Conservation (phyloP, 371 early-diverging fungal genomes). For the Mucor sp. region DNA sequence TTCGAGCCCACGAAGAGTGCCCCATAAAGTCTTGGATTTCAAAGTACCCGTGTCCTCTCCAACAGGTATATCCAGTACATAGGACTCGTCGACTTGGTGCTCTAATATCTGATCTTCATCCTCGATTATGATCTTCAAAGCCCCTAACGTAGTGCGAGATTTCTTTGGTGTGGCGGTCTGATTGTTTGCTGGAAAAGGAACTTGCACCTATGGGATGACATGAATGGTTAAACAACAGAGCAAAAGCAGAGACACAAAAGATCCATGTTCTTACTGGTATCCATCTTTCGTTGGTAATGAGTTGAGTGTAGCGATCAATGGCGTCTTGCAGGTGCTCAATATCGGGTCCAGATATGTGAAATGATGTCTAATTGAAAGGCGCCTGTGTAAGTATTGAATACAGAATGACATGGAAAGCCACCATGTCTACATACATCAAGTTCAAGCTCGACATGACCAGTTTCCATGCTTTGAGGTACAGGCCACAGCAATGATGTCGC, state of each 20-base stretch:
- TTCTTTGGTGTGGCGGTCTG: background rate
- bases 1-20: constrained; percentile 76
- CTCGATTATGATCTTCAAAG: constrained; percentile 36
- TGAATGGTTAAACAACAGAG: background rate
- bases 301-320: constrained; percentile 35
- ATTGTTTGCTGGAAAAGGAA: constrained; percentile 3
- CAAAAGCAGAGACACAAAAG: background rate
- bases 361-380: background rate
- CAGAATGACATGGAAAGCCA: background rate
- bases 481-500: constrained; percentile 20
- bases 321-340: constrained; percentile 22
- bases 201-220: constrained; percentile 23
- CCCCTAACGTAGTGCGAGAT: constrained; percentile 11
- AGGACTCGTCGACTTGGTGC: constrained; percentile 65
- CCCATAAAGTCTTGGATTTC: constrained; percentile 69
- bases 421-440: constrained; percentile 14
- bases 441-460: constrained; percentile 4
- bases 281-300: constrained; percentile 44
- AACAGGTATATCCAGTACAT: constrained; percentile 56
- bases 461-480: constrained; percentile 10
- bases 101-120: constrained; percentile 40
- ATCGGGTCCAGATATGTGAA: constrained; percentile 9
- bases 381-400: background rate
- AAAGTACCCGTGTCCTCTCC: constrained; percentile 46
- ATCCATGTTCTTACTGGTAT: constrained; percentile 26